Base-by-base conservation (phyloP, 768 basidiomycete genomes). In the Strobilomyces dryophilus region DNA sequence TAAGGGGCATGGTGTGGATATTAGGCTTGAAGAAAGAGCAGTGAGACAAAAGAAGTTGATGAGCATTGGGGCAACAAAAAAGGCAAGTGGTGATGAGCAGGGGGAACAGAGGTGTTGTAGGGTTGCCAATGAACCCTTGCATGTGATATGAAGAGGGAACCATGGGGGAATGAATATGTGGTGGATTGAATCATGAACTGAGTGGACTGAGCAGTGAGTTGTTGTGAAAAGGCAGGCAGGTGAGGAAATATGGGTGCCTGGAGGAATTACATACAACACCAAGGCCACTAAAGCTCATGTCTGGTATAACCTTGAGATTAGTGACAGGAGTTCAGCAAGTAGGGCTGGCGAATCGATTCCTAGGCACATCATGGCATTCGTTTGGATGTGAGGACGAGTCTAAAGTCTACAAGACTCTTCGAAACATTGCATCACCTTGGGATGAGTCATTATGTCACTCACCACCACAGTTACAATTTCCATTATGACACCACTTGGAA, bases 91-190 rank as follows among this genome's bases (percentile, higher is more conserved):
- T 39, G 72, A 59, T 36, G 73, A 64, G 27, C 63, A 67, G 47
- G 68, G 52, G 43, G 68, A 41, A 78, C 62, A 52, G 73, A 66
- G 41, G 71, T 71, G 24, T 24, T 24, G 49, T 90, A 92, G 60
- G 89, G 89, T 73, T 90, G 89, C 88, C 89, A 91, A 62, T 89
- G 84, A 61, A 83, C 74, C 67, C 85, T 74, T 47, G 84, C 73
- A 61, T 87, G 82, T 53, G 86, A 75, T 1, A 81, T 24, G 24
- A 4, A 72, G 56, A 83, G 80, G 41, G 83, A 81, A 37, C 84
- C 86, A 66, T 87, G 85, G 74, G 87, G 79, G 51, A 88, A 71
- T 11, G 82, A 69, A 51, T 78, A 75, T n/a, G 73, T 65, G 36
- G 73, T 57, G 27, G 76, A 61, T 45, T 66, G 68, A 46, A 68